Conservation (phyloP, 2,329 filamentous ascomycete genomes). For the Aspergillus tanneri region DNA sequence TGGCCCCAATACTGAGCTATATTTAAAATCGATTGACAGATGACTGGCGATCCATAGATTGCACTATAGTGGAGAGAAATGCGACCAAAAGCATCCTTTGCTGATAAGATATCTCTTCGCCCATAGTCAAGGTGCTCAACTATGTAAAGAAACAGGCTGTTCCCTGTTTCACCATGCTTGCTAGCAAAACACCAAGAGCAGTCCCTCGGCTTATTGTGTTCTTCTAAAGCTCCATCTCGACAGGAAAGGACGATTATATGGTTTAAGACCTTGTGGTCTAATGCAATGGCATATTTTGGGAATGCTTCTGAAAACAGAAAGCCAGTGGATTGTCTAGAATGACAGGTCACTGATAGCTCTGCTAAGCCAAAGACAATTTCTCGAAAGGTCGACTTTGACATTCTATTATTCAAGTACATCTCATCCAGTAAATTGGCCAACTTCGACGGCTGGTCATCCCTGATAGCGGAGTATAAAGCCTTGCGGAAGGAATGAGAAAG, state of each 20-base stretch:
- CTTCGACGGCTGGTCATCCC: too few species aligned
- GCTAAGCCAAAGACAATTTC: slow-evolving; percentile 4
- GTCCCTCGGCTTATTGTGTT: not conserved
- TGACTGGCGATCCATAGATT: not conserved
- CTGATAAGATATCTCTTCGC: not conserved
- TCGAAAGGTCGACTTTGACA: too few species aligned
- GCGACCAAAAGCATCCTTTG: slow-evolving; percentile 5
- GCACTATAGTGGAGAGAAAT: slow-evolving; percentile 13
- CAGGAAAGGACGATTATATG: slow-evolving; percentile 5
- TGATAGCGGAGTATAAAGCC: too few species aligned
- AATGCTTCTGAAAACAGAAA: slow-evolving; percentile 8
- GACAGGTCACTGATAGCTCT: not conserved
- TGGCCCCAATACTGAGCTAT: not conserved
- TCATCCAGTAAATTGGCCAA: too few species aligned
- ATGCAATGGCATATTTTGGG: not conserved
- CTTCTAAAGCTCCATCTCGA: not conserved
- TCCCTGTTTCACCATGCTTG: not conserved
- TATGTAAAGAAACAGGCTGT: slow-evolving; percentile 1
- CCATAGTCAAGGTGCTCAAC: slow-evolving; percentile 1
- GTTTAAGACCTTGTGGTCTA: slow-evolving; percentile 2
- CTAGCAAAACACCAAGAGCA: not conserved
- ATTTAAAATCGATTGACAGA: slow-evolving; percentile 3
- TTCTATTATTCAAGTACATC: too few species aligned
- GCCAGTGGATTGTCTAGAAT: not conserved
- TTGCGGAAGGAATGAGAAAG: too few species aligned